Percentiles rank a stretch among this genome's conserved stretches.
These are phyloP conservation scores for Lycium barbarum DNA, from an alignment of 257 asterid genomes.

Conservation along the genomic window DNA sequence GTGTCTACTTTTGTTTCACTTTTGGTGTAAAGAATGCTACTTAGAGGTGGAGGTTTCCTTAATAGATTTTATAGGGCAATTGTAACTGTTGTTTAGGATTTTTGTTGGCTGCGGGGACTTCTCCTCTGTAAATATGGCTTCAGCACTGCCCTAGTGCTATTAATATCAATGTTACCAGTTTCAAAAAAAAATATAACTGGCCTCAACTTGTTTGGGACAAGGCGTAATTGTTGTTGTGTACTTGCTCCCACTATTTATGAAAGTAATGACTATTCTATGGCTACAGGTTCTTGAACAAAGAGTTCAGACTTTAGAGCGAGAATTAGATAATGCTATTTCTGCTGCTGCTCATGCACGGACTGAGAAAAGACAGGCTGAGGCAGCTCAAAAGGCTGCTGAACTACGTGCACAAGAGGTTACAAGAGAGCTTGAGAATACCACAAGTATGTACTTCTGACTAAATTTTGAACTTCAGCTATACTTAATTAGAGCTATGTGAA, in stretches of 20 bases:
- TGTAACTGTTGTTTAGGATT: too few species aligned
- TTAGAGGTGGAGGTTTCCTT: too few species aligned
- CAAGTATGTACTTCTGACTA: constrained; percentile 58
- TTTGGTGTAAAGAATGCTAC: too few species aligned
- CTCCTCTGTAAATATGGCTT: too few species aligned
- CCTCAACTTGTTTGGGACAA: background rate
- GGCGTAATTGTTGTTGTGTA: background rate
- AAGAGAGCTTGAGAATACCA: constrained; percentile 89
- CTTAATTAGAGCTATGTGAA: background rate
- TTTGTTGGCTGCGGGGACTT: too few species aligned
- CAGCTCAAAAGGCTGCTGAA: constrained; percentile 89
- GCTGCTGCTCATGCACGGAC: constrained; percentile 96
- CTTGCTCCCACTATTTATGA: background rate
- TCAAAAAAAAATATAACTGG: background rate
- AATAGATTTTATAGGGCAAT: too few species aligned
- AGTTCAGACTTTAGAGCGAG: constrained; percentile 86
- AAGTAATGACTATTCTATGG: constrained; percentile 22
- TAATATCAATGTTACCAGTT: too few species aligned
- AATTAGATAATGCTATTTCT: constrained; percentile 91
- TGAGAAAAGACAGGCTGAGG: constrained; percentile 94
- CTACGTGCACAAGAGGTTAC: constrained; percentile 77
- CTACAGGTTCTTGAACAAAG: constrained; percentile 94
- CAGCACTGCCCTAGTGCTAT: too few species aligned
- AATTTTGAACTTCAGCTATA: background rate
- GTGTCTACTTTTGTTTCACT: too few species aligned